Percentiles rank a stretch among this genome's conserved stretches.
Evolutionary conservation across 1,139 yeast species (phyloP).

Genomic region (Yamadazyma kanchanaburiensis): DNA sequence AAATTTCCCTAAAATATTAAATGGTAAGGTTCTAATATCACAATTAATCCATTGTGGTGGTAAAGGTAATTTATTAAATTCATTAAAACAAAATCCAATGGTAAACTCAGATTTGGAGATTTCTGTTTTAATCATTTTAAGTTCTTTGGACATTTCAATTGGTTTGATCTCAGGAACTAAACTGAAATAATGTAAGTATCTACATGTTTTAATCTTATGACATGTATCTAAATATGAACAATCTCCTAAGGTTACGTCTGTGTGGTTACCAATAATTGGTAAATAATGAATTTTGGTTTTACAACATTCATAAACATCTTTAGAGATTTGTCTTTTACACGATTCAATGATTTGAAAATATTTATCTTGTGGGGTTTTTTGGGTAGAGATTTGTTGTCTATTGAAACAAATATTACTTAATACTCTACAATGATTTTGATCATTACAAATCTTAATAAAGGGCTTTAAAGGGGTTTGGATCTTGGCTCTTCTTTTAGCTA

Average conservation of each 20-base stretch:
- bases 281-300: conserved; percentile 54
- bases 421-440: conserved; percentile 39
- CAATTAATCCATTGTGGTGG: conserved; percentile 88
- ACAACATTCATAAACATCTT: conserved; percentile 39
- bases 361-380: conserved; percentile 8
- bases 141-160: conserved; percentile 7
- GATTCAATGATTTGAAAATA: conserved; percentile 18
- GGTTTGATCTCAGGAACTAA: conserved; percentile 39
- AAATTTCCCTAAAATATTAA: conserved; percentile 71
- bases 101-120: conserved; percentile 42
- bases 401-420: conserved; percentile 26
- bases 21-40: conserved; percentile 72
- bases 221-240: conserved; percentile 94
- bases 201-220: conserved; percentile 75
- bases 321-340: conserved; percentile 19
- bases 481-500: conserved; percentile 12
- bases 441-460: conserved; percentile 53
- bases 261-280: conserved; percentile 50
- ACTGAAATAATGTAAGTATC: conserved; percentile 78
- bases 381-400: conserved; percentile 16
- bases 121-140: conserved; percentile 17
- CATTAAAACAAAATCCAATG: conserved; percentile 52
- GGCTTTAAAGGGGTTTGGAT: conserved; percentile 17
- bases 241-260: conserved; percentile 78
- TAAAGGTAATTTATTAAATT: conserved; percentile 19